Evolutionary conservation across 345 rosid genomes (phyloP), one percentile per base, ranked within the genome.

Genomic region (Lepidium aucheri): DNA sequence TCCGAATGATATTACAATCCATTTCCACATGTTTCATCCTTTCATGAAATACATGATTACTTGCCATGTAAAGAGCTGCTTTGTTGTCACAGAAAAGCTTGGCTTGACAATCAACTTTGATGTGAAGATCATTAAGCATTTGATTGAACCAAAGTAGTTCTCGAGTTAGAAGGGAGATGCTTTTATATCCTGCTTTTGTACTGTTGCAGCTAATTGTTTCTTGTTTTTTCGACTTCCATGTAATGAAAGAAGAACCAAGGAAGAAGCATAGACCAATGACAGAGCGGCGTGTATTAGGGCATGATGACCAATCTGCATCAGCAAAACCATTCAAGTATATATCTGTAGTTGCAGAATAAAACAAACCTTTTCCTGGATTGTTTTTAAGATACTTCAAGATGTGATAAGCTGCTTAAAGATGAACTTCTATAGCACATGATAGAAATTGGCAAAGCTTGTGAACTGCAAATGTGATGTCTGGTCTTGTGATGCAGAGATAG

Each of bases 251-350:
- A 0, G 10, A 7, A 0, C 55, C 36, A 8, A 51, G 11, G 4
- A 26, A 47, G 0, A 30, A 39, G 15, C n/a, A 52, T 0, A 8
- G 14, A 0, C 39, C 39, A 14, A 39, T 3, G 0, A 9, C 2
- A 0, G 8, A 52, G 0, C 22, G 0, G 0, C 39, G 1, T 1
- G 39, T 4, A 1, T 52, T 22, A 0, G 0, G 13, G 3, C n/a
- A 32, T 0, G 12, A 7, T 0, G 13, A n/a, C 20, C 12, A 32
- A 14, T 32, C 20, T 0, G 13, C 38, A 30, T 52, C 38, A 1
- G 39, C 8, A 52, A 52, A 52, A 0, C n/a, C 6, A 44, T 44
- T 44, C 0, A 44, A 0, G 3, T 11, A 44, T 2, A 24, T 24
- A 24, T 24, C 22, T 20, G 22, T 20, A 20, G 22, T 20, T 20